phyloP scores from a whole-genome alignment of 345 rosid genomes.

The Atalantia buxifolia region DNA sequence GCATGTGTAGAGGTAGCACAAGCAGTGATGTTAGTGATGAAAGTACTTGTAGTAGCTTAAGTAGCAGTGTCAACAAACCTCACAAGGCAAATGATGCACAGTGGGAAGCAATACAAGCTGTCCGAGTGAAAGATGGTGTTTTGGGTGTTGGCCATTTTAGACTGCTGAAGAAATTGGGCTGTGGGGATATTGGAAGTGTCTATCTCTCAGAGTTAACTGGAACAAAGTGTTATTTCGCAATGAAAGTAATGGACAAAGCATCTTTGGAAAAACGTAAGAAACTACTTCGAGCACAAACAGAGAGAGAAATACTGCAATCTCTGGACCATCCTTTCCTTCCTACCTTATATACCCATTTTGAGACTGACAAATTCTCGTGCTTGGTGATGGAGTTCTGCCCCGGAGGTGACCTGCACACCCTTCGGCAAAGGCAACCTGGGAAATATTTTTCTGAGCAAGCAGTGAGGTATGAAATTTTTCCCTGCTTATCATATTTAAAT shows the following conservation, averaged over 20 bases:
- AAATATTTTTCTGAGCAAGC: conserved; percentile 81
- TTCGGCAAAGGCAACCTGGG: conserved; percentile 78
- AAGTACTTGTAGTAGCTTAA: conserved; percentile 68
- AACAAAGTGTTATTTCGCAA: conserved; percentile 67
- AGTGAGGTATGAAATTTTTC: conserved; percentile 49
- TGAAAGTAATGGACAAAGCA: conserved; percentile 79
- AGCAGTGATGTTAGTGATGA: conserved; percentile 81
- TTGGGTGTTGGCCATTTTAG: conserved; percentile 75
- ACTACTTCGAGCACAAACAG: conserved; percentile 80
- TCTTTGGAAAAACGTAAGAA: conserved; percentile 76
- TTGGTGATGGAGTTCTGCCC: conserved; percentile 90
- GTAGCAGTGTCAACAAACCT: conserved; percentile 59
- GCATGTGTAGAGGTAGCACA: conserved; percentile 57
- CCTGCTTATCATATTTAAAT: conserved; percentile 9
- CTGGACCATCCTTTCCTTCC: conserved; percentile 88
- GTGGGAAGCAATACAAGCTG: conserved; percentile 85
- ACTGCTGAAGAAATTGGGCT: conserved; percentile 70
- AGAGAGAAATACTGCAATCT: conserved; percentile 71
- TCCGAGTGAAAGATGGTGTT: conserved; percentile 58
- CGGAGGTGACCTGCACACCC: conserved; percentile 86
- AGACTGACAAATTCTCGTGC: conserved; percentile 80
- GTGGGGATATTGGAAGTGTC: conserved; percentile 83
- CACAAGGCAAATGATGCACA: conserved; percentile 72
- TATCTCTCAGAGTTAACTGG: conserved; percentile 73
- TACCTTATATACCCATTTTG: conserved; percentile 71